A percentile compares a stretch with the other conserved stretches of the same genome.
Conservation (phyloP, 768 basidiomycete species). For the Auriculariales sp. region DNA sequence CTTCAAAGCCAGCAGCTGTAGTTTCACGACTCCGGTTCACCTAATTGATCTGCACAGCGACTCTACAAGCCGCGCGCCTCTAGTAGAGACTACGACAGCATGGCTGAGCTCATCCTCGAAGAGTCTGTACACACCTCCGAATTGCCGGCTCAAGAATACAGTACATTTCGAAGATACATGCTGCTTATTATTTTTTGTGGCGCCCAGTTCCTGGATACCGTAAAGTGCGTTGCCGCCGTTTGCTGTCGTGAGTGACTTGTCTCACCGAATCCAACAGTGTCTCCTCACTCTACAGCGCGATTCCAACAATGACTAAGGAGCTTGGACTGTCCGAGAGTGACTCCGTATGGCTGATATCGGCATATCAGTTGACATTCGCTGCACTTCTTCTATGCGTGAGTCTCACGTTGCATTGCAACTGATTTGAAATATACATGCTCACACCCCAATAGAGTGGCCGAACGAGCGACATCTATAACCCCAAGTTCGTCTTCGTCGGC, state of each 20-base stretch:
- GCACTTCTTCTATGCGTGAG: conserved; percentile 24
- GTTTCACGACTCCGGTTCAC: too few relatives aligned
- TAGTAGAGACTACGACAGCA: too few relatives aligned
- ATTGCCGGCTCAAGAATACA: too few relatives aligned
- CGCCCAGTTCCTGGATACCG: conserved; percentile 28
- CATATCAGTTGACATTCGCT: conserved; percentile 28
- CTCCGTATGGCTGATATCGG: conserved; percentile 27
- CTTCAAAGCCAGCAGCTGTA: too few relatives aligned
- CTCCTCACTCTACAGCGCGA: not conserved
- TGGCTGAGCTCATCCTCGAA: too few relatives aligned
- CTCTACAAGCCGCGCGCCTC: too few relatives aligned
- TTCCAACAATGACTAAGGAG: not conserved
- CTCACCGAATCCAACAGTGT: conserved; percentile 14
- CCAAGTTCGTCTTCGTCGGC: conserved; percentile 19
- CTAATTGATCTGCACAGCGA: too few relatives aligned
- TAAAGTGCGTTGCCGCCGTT: conserved; percentile 25
- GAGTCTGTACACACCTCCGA: too few relatives aligned
- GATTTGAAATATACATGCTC: not conserved
- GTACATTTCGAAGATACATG: conserved; percentile 13
- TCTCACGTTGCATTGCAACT: not conserved
- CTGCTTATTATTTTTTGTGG: conserved; percentile 25
- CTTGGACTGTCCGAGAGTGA: conserved; percentile 12
- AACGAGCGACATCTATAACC: not conserved
- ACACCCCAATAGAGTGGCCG: not conserved
- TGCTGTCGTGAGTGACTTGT: conserved; percentile 16